Base-by-base conservation (phyloP, 257 asterid genomes). In the Petrea volubilis region DNA sequence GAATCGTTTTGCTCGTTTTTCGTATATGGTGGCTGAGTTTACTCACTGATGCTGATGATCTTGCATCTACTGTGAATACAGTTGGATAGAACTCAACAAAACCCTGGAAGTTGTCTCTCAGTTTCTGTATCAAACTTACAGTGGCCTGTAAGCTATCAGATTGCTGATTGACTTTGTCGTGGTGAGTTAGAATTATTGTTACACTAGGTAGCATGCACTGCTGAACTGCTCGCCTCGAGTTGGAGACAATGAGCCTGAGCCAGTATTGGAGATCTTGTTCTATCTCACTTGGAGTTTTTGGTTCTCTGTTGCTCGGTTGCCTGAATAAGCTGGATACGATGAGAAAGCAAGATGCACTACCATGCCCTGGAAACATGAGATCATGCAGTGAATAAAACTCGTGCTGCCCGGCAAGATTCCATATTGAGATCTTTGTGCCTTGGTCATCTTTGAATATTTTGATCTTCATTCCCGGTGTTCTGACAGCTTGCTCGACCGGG, bases 11-110 rank as follows among this genome's bases (percentile, higher is more conserved):
- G 78, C 93, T 72, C 0, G 89, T 84, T 76, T 76, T 80, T 23
- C 87, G 80, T 29, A 90, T 47, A 73, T 92, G 97, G 60, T 87
- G 91, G 57, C 86, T 68, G 67, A 92, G 87, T 62, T 82, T 85
- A 81, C 82, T 77, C 79, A 87, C 93, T 2, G 95, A 88, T 8
- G 95, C 91, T 31, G 96, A 82, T 72, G 98, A 88, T 84, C 97
- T 88, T 46, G 98, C 97, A 60, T 90, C 98, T 15, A 92, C 90
- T 1, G 98, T 88, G 59, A 92, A 90, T 25, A 90, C 87, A n/a
- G 92, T 88, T 9, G 96, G 95, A 71, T 87, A 81, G 69, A 92
- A 85, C 49, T 88, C 96, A 53, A 92, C 85, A 49, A 82, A 80
- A 0, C 89, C 91, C 18, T 84, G 87, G 57, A 90, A 92, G 28